phyloP scores from a whole-genome alignment of 2,329 filamentous ascomycete species.

The Harringtonia aguacate region DNA sequence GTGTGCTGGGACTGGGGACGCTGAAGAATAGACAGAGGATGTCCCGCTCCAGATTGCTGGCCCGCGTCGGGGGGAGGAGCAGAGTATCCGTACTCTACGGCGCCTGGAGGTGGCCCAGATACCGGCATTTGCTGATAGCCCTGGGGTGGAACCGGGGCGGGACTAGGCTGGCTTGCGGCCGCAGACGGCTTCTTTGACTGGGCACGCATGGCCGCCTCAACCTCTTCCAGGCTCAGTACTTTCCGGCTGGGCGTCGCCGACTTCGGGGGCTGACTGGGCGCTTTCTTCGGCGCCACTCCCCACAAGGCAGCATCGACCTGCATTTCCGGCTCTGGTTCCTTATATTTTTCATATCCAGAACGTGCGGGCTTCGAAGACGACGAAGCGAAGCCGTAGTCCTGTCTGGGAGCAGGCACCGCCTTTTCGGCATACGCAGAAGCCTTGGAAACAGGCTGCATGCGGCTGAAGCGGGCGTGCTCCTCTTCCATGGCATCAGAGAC shows the following conservation, averaged over 20 bases:
- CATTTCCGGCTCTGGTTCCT: conserved; percentile 77
- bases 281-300: conserved; percentile 62
- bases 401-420: conserved; percentile 14
- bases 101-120: conserved; percentile 13
- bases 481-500: conserved; percentile 80
- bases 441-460: conserved; percentile 54
- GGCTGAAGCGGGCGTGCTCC: conserved; percentile 75
- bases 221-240: conserved; percentile 93
- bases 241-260: conserved; percentile 45
- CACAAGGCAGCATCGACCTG: conserved; percentile 90
- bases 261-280: conserved; percentile 15
- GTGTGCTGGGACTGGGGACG: conserved; percentile 35
- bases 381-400: conserved; percentile 9
- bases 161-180: conserved; percentile 23
- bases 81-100: conserved; percentile 9
- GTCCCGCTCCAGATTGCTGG: conserved; percentile 16
- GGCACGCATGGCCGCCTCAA: conserved; percentile 82
- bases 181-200: conserved; percentile 45
- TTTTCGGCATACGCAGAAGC: conserved; percentile 15
- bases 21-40: conserved; percentile 45
- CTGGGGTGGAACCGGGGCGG: conserved; percentile 19
- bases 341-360: conserved; percentile 87
- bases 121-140: conserved; percentile 16
- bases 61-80: conserved; percentile 1
- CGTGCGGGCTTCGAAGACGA: conserved; percentile 46